A percentile compares a stretch with the other conserved stretches of the same genome.
Evolutionary conservation across 2,329 filamentous ascomycete genomes (phyloP).

Genomic region (Fonsecaea monophora): DNA sequence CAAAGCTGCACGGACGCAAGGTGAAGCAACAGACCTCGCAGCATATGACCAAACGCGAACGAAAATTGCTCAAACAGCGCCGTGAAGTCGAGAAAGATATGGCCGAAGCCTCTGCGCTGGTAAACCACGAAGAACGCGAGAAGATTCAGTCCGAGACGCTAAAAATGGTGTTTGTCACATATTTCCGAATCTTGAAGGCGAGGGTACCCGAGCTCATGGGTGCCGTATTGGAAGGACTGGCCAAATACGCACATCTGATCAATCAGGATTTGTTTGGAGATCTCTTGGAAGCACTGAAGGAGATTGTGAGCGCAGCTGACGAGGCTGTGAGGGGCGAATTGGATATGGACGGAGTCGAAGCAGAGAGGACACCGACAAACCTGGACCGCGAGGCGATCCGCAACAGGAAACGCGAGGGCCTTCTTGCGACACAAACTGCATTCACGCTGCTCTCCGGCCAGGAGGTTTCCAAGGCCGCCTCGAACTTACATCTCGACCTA

Average conservation of each 20-base stretch:
- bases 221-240: slow-evolving; percentile 92
- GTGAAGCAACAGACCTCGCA: slow-evolving; percentile 74
- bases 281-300: slow-evolving; percentile 89
- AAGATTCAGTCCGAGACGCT: slow-evolving; percentile 93
- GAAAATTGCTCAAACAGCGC: slow-evolving; percentile 83
- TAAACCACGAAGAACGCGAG: slow-evolving; percentile 90
- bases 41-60: slow-evolving; percentile 85
- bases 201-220: slow-evolving; percentile 87
- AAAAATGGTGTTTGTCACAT: slow-evolving; percentile 92
- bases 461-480: slow-evolving; percentile 83
- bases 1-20: slow-evolving; percentile 62
- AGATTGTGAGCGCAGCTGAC: slow-evolving; percentile 80
- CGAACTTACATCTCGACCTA: slow-evolving; percentile 83
- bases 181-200: slow-evolving; percentile 91
- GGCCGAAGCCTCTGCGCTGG: slow-evolving; percentile 86
- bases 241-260: slow-evolving; percentile 93
- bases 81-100: slow-evolving; percentile 92
- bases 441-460: slow-evolving; percentile 96
- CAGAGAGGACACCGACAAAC: slow-evolving; percentile 47
- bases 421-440: slow-evolving; percentile 94
- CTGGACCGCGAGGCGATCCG: slow-evolving; percentile 64
- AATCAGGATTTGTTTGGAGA: slow-evolving; percentile 99
- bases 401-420: slow-evolving; percentile 81
- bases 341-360: slow-evolving; percentile 49
- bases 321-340: slow-evolving; percentile 48